These are phyloP conservation scores for Nothophaeocryptopus gaeumannii DNA, from an alignment of 2,329 filamentous ascomycete species.

Conservation along the genomic window DNA sequence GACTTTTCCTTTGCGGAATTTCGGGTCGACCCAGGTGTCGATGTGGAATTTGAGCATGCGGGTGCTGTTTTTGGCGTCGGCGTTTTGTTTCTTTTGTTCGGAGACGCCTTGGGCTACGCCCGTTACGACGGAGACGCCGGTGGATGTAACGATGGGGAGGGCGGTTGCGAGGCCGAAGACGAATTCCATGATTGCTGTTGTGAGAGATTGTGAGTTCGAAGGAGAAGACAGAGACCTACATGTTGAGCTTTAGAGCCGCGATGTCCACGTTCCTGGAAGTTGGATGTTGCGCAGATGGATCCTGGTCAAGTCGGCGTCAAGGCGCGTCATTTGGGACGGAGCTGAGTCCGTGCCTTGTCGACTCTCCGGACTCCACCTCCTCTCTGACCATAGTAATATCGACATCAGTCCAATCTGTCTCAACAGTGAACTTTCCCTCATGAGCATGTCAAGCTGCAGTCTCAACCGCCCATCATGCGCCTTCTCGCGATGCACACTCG, in stretches of 20 bases:
- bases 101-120: conserved; percentile 52
- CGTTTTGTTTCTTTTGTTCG: conserved; percentile 50
- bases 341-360: conserved; percentile 1
- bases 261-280: not conserved
- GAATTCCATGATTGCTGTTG: conserved; percentile 28
- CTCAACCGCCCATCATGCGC: too few species aligned
- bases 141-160: conserved; percentile 36
- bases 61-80: conserved; percentile 48
- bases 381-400: too few species aligned
- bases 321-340: conserved; percentile 13
- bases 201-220: not conserved
- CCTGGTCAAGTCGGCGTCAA: conserved; percentile 12
- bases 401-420: too few species aligned
- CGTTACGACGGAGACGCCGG: conserved; percentile 50
- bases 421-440: too few species aligned
- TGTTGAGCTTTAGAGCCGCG: not conserved
- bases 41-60: conserved; percentile 54
- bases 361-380: not conserved
- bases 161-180: conserved; percentile 36
- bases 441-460: too few species aligned
- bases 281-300: conserved; percentile 7
- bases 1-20: conserved; percentile 28
- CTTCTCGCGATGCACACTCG: too few species aligned
- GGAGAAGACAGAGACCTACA: conserved; percentile 2
- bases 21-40: conserved; percentile 42